Base-by-base conservation (phyloP, 1,139 yeast species). In the Taphrina pruni region DNA sequence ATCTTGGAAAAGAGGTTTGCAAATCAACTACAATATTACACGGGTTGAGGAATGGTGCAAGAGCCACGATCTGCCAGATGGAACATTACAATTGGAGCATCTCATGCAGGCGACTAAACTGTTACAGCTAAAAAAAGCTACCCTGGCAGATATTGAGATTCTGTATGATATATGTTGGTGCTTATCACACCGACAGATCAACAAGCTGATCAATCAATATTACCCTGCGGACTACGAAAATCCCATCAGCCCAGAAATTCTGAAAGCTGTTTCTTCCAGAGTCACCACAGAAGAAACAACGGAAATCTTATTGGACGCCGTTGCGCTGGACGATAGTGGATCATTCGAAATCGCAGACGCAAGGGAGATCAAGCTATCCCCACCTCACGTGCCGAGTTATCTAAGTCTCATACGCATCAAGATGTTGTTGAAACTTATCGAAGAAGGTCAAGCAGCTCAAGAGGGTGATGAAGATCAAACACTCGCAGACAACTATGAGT, bases 41-140 rank as follows among this genome's bases (percentile, higher is more conserved):
- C 86, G 99, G 76, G 84, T 95, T 75, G 98, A 93, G 79, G 99
- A 95, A 81, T 95, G 99, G 99, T 94, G 99, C 80, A 94, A 92
- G 80, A 87, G 94, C 5, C 97, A 94, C 78, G 96, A 90, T 71
- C 86, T 95, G 74, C 89, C 90, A 69, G 97, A 93, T 77, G 97
- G 96, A 5, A 86, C 94, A n/a, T 86, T 88, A 52, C 88, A 92
- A 76, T 84, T 95, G 78, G 88, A 89, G 73, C 98, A 93, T 78
- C 84, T 95, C 77, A 85, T 92, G 76, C 99, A 95, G 81, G 95
- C 97, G 36, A 95, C 97, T 62, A 95, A 95, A 81, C 82, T 95
- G 73, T 82, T 95, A 76, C 99, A 95, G 80, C 85, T 94, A 77
- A 87, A 96, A 79, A 73, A 72, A 60, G 69, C 61, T 20, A 65